These are phyloP conservation scores for Podospora bellae-mahoneyi DNA, from an alignment of 495 filamentous ascomycete species.

Conservation along the genomic window DNA sequence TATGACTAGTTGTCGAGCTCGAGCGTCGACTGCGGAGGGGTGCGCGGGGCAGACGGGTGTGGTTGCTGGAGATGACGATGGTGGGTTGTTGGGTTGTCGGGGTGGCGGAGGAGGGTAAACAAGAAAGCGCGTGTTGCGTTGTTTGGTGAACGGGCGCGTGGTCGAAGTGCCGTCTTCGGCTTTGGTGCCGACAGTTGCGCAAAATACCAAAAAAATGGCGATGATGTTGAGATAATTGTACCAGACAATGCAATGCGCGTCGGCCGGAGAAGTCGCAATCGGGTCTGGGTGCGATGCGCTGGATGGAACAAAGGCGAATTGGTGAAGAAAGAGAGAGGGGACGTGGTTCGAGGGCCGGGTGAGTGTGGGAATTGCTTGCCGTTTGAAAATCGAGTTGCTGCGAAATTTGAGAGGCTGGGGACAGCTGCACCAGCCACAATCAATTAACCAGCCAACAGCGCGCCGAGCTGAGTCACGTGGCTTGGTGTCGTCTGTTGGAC, in stretches of 20 bases:
- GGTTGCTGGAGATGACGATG: constrained; percentile 9
- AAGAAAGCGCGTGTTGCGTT: constrained; percentile 38
- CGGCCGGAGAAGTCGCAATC: background rate
- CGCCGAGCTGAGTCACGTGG: constrained; percentile 21
- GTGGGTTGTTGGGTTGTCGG: constrained; percentile 15
- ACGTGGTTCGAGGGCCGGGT: constrained; percentile 10
- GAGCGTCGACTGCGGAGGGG: constrained; percentile 13
- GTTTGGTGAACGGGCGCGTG: constrained; percentile 26
- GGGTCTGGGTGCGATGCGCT: constrained; percentile 21
- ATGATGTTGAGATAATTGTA: constrained; percentile 13
- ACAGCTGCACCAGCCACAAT: constrained; percentile 29
- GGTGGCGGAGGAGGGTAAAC: constrained; percentile 38
- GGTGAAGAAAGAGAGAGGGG: constrained; percentile 17
- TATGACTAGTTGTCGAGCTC: constrained; percentile 23
- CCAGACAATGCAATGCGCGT: constrained; percentile 22
- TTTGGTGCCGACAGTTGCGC: constrained; percentile 13
- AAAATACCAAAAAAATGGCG: constrained; percentile 17
- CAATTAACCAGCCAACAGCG: background rate
- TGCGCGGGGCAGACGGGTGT: constrained; percentile 13
- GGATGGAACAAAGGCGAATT: constrained; percentile 21
- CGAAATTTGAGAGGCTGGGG: constrained; percentile 38
- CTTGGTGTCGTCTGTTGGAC: background rate
- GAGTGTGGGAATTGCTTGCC: constrained; percentile 13
- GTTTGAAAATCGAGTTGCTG: constrained; percentile 20
- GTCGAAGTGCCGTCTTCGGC: background rate